Base-by-base conservation (phyloP, 2,329 filamentous ascomycete species). In the Aspergillus fumigatus region DNA sequence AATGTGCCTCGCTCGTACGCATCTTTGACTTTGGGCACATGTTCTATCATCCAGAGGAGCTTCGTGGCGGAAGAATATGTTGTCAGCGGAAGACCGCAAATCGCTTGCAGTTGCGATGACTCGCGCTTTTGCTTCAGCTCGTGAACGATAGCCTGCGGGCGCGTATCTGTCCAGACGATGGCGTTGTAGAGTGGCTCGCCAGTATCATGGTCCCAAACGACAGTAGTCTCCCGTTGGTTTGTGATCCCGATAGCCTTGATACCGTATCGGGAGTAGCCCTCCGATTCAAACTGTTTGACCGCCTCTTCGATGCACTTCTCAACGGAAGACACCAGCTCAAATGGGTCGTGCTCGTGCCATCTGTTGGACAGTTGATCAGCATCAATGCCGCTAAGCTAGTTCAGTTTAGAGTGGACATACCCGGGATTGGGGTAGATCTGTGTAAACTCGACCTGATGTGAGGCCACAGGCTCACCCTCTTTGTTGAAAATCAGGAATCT, bases 11-110 rank as follows among this genome's bases (percentile, higher is more conserved):
- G 84, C 4, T 91, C 86, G 70, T 93, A 93, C 1, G 88, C 89
- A 50, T 86, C 77, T 63, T 82, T 82, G 41, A 95, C 90, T 38
- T 80, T 80, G 5, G 84, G 79, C n/a, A 87, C 81, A 65, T 95
- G 88, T 50, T 84, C 80, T 48, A 95, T 78, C 66, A 96, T 81
- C 91, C 92, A 96, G 43, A 89, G 74, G 5, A 96, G 80, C 61
- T 96, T 96, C 55, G 91, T 87, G 49, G 88, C 88, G 19, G 90
- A 93, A 0, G 91, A 90, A 70, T 96, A 96, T 38, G 91, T 95
- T 27, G 90, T 94, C 17, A 96, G 79, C 14, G 91, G 91, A 29
- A 95, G 82, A 48, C 92, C 92, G 68, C 89, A 93, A 35, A 88
- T 77, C 47, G 85, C 78, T 55, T 83, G 82, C 43, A 96, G 79